A percentile compares a stretch with the other conserved stretches of the same genome.
Conservation (phyloP, 2,329 filamentous ascomycete species). For the Xylariaceae sp. region DNA sequence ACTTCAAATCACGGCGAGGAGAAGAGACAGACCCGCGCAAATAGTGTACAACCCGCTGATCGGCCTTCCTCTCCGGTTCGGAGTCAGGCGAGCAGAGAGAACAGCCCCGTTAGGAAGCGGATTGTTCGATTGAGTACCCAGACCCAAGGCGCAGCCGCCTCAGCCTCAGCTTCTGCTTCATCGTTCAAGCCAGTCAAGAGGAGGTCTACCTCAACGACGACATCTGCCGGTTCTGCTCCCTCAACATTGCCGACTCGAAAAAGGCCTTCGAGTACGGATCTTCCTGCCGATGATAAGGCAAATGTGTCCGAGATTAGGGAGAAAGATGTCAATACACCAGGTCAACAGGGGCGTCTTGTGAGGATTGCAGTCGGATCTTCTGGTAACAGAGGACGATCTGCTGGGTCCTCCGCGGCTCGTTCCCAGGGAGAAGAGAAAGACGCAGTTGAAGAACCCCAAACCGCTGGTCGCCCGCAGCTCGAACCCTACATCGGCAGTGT, state of each 20-base stretch:
- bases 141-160: conserved; percentile 29
- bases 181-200: conserved; percentile 38
- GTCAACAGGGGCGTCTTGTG: conserved; percentile 49
- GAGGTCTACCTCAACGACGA: conserved; percentile 34
- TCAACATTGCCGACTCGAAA: conserved; percentile 35
- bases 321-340: conserved; percentile 51
- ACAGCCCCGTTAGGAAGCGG: conserved; percentile 52
- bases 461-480: conserved; percentile 44
- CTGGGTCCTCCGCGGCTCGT: conserved; percentile 34
- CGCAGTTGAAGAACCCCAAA: conserved; percentile 46
- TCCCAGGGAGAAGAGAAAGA: conserved; percentile 41
- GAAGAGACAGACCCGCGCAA: conserved; percentile 44
- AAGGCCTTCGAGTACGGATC: conserved; percentile 40
- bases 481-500: conserved; percentile 49
- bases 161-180: conserved; percentile 18
- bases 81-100: conserved; percentile 40
- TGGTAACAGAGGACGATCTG: conserved; percentile 37
- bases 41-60: conserved; percentile 43
- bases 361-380: conserved; percentile 52
- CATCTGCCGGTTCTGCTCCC: conserved; percentile 20
- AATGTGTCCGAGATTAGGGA: conserved; percentile 31
- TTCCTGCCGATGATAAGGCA: conserved; percentile 38
- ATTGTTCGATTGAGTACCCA: conserved; percentile 55
- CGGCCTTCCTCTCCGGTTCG: conserved; percentile 41
- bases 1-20: conserved; percentile 40